phyloP scores from a whole-genome alignment of 352 stramenopile genomes.

The Phytophthora syringae region DNA sequence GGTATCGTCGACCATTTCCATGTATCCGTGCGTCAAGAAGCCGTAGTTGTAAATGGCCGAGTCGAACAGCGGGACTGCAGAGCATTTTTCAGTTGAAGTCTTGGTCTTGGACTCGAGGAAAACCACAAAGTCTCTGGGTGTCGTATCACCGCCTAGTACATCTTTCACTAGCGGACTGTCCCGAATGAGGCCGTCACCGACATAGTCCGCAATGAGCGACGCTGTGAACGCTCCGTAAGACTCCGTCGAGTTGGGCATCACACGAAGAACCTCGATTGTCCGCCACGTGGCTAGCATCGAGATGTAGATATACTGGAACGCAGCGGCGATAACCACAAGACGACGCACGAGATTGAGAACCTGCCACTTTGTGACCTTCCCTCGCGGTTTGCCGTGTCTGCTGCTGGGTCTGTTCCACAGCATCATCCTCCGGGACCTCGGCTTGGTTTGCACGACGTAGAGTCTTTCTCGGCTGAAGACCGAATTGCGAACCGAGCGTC shows the following conservation, averaged over 20 bases:
- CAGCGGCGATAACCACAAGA: slow-evolving; percentile 29
- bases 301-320: slow-evolving; percentile 36
- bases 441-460: slow-evolving; percentile 3
- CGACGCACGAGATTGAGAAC: slow-evolving; percentile 26
- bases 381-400: background rate
- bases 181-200: slow-evolving; percentile 29
- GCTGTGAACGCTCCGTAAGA: slow-evolving; percentile 3
- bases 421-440: background rate
- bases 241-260: slow-evolving; percentile 18
- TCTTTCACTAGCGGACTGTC: slow-evolving; percentile 18
- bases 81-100: slow-evolving; percentile 13
- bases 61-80: slow-evolving; percentile 3
- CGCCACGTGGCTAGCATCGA: slow-evolving; percentile 26
- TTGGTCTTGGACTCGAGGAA: slow-evolving; percentile 19
- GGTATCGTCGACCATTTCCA: slow-evolving; percentile 30
- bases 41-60: slow-evolving; percentile 35
- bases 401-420: background rate
- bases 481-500: background rate
- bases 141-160: slow-evolving; percentile 26
- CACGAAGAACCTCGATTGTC: slow-evolving; percentile 27
- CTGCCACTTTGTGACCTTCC: slow-evolving; percentile 20
- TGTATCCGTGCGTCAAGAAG: slow-evolving; percentile 36
- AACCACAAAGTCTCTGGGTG: slow-evolving; percentile 26
- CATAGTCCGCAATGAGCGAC: slow-evolving; percentile 31
- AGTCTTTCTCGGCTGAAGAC: background rate